phyloP scores from a whole-genome alignment of 2,329 filamentous ascomycete species.

The Hypoxylon sp. region DNA sequence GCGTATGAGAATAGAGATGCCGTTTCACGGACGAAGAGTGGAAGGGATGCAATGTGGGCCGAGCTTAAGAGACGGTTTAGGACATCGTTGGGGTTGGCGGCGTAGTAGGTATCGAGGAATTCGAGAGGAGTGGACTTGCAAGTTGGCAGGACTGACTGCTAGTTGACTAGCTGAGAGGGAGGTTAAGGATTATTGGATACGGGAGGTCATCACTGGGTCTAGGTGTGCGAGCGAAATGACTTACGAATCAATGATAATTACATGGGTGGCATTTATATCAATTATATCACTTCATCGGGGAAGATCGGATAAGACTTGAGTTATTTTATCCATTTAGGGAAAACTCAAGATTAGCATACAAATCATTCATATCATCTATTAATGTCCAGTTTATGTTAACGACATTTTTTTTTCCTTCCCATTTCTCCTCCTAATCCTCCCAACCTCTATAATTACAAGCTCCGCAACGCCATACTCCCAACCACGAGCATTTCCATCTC shows the following conservation, averaged over 20 bases:
- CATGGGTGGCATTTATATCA: not conserved
- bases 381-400: not conserved
- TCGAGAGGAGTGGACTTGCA: not conserved
- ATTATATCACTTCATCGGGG: not conserved
- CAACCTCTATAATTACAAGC: conserved; percentile 57
- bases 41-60: conserved; percentile 73
- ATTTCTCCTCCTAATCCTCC: too few relatives aligned
- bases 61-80: conserved; percentile 73
- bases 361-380: not conserved
- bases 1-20: conserved; percentile 83
- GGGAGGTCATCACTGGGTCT: not conserved
- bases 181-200: not conserved
- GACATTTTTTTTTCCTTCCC: not conserved
- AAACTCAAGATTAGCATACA: not conserved
- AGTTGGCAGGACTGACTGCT: not conserved
- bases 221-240: conserved; percentile 20
- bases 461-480: conserved; percentile 83
- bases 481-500: conserved; percentile 80
- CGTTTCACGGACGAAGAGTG: conserved; percentile 73
- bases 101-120: not conserved
- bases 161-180: not conserved
- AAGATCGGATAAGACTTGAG: not conserved
- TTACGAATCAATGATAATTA: conserved; percentile 29
- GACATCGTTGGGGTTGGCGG: conserved; percentile 54
- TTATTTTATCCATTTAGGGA: not conserved